Base-by-base conservation (phyloP, 202 grass and related monocot genomes). In the Alloteropsis angusta region DNA sequence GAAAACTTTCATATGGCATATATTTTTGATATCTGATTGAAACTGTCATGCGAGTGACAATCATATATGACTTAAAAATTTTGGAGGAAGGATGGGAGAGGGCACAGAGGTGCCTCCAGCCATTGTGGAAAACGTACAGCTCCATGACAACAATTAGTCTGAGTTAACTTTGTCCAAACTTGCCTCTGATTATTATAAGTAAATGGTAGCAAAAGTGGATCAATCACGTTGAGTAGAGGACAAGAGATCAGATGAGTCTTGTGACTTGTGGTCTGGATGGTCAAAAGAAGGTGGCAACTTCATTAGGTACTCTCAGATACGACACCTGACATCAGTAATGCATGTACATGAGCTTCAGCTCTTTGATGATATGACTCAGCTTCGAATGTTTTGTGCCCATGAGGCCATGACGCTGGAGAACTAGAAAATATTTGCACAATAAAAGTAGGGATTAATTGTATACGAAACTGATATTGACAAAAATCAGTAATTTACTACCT, bases 281-380 rank as follows among this genome's bases (percentile, higher is more conserved):
- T 82, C 82, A 82, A 73, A 78, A 82, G 66, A 66, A 85, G 78
- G 85, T 82, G 78, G 13, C 87, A 82, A 82, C 44, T 85, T 85
- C 66, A 71, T 19, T 71, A 45, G 16, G 72, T 68, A 81, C 72
- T 89, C 82, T 82, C 7, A 53, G 52, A 72, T 48, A 78, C 38
- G 72, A 78, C 25, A 77, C 4, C 60, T 65, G 72, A 36, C 49
- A 81, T 60, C 49, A 60, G 44, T 45, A 13, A 83, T 28, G 25
- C 55, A 43, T 79, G 45, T 26, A 67, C 76, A 57, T 35, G 28
- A 41, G 75, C 72, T 23, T 21, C 6, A 30, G 28, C 7, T 11
- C 5, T 3, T 63, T 13, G 4, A 19, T 12, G 5, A 25, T 25
- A 25, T 25, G 55, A 28, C 22, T 58, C 3, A 58, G 26, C 23